phyloP scores from a whole-genome alignment of 176 grass and related monocot species.

The Ampelocalamus luodianensis region DNA sequence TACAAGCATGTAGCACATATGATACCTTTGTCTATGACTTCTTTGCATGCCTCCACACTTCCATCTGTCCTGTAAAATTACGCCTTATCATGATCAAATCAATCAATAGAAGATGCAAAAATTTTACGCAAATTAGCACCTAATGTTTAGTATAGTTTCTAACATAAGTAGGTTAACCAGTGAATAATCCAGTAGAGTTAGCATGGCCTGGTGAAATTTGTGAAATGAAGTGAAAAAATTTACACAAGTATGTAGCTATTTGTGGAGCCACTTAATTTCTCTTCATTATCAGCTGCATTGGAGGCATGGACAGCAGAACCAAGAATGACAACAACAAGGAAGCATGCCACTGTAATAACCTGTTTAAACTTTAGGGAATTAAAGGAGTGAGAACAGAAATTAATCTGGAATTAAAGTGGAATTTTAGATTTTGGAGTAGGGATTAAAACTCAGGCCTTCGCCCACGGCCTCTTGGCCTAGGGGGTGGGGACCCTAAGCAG shows the following conservation, averaged over 20 bases:
- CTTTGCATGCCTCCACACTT: slow-evolving; percentile 25
- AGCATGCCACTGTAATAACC: slow-evolving; percentile 78
- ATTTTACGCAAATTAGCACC: not conserved
- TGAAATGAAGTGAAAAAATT: slow-evolving; percentile 5
- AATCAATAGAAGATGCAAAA: not conserved
- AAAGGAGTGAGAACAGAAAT: too few relatives aligned
- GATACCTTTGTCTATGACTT: slow-evolving; percentile 42
- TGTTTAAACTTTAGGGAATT: too few relatives aligned
- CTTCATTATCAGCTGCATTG: slow-evolving; percentile 68
- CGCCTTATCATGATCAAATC: not conserved
- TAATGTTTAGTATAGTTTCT: not conserved
- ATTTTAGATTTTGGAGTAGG: too few relatives aligned
- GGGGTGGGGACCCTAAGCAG: too few relatives aligned
- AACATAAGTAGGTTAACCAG: not conserved
- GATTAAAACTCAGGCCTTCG: too few relatives aligned
- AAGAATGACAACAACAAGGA: slow-evolving; percentile 74
- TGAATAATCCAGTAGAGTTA: not conserved
- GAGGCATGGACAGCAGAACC: slow-evolving; percentile 82
- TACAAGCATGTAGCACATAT: not conserved
- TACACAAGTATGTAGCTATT: slow-evolving; percentile 49
- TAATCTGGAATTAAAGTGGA: too few relatives aligned
- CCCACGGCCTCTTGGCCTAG: too few relatives aligned
- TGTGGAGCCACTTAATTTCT: slow-evolving; percentile 59
- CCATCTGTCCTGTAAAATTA: slow-evolving; percentile 37
- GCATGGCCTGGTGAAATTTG: not conserved